Percentiles rank a stretch among this genome's conserved stretches.
Conservation (phyloP, 768 basidiomycete genomes). For the Leccinum incarnatum region DNA sequence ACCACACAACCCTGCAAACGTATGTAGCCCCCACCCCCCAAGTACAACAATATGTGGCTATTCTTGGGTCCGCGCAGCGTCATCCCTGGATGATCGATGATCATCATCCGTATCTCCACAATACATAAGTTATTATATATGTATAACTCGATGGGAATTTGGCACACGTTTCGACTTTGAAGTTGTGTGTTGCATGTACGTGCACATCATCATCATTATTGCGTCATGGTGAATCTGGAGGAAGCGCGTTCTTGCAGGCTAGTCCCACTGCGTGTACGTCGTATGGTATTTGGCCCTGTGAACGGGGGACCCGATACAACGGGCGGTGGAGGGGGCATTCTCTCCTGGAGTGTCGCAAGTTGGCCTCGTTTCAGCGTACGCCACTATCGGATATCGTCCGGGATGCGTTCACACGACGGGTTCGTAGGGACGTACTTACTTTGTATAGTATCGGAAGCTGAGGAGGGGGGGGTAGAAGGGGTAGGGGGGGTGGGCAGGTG, state of each 20-base stretch:
- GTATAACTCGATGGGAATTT: background rate
- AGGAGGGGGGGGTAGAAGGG: background rate
- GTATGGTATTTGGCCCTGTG: background rate
- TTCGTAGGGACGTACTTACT: slow-evolving; percentile 4
- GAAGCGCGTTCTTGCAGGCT: background rate
- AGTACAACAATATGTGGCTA: background rate
- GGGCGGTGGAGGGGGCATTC: background rate
- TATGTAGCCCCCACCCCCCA: background rate
- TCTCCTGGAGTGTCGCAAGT: background rate
- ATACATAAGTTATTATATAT: background rate
- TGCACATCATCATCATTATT: background rate
- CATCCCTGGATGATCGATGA: slow-evolving; percentile 5
- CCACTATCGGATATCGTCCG: slow-evolving; percentile 13
- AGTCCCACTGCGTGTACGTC: background rate
- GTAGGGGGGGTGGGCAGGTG: slow-evolving; percentile 1
- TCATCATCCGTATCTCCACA: slow-evolving; percentile 1
- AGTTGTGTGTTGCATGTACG: background rate
- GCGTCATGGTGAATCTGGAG: background rate
- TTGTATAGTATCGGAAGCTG: background rate
- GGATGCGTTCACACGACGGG: slow-evolving; percentile 24
- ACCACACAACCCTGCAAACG: background rate
- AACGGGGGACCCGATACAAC: background rate
- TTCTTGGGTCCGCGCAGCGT: slow-evolving; percentile 4
- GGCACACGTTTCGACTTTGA: background rate
- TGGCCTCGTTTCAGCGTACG: slow-evolving; percentile 11